A percentile compares a stretch with the other conserved stretches of the same genome.
Conservation (phyloP, 176 grass and related monocot genomes). For the Musa itinerans region DNA sequence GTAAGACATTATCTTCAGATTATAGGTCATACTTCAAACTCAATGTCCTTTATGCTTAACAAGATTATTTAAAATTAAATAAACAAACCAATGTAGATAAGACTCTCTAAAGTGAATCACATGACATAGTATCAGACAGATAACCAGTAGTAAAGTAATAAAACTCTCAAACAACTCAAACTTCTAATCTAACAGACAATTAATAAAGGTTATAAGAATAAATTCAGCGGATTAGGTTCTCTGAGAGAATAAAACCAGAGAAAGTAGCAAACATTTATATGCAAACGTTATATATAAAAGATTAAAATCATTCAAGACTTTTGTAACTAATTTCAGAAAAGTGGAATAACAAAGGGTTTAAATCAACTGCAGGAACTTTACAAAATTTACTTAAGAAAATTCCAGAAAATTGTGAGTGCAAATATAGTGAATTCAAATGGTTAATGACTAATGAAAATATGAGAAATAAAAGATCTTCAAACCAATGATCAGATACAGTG, state of each 20-base stretch:
- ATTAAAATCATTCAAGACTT: too few species aligned
- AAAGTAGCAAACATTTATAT: neutral
- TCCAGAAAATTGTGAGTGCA: too few species aligned
- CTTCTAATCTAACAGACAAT: neutral
- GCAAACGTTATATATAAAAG: neutral
- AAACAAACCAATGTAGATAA: neutral
- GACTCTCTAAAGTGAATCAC: neutral
- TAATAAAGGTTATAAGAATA: neutral
- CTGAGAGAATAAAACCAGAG: neutral
- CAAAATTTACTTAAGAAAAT: too few species aligned
- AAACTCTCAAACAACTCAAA: neutral
- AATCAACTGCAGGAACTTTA: too few species aligned
- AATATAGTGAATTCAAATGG: too few species aligned
- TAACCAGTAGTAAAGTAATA: neutral
- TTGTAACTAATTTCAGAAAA: too few species aligned
- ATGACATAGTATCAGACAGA: neutral
- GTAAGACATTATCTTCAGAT: conserved; percentile 10
- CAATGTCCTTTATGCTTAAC: neutral
- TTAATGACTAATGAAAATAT: too few species aligned
- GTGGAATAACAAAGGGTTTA: too few species aligned
- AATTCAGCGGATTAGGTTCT: neutral
- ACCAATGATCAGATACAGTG: too few species aligned
- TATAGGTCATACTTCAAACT: neutral
- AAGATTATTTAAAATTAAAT: neutral
- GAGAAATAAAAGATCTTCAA: too few species aligned